A percentile compares a stretch with the other conserved stretches of the same genome.
Conservation (phyloP, 805 yeast species). For the Nakazawaea ambrosiae region DNA sequence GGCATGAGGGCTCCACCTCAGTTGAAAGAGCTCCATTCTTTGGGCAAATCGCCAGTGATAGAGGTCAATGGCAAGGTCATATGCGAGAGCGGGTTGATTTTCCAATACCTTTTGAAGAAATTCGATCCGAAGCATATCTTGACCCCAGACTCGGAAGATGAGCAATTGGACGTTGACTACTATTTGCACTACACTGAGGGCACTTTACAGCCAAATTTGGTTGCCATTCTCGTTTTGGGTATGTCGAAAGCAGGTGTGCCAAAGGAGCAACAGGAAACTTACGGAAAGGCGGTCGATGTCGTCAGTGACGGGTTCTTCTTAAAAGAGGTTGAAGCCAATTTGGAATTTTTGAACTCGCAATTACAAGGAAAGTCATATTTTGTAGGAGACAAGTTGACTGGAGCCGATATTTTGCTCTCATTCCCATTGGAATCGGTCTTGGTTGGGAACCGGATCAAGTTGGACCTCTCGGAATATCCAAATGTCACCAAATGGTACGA, state of each 20-base stretch:
- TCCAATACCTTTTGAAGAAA: constrained; percentile 41
- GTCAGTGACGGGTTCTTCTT: constrained; percentile 41
- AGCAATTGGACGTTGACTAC: constrained; percentile 31
- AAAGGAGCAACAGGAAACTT: constrained; percentile 37
- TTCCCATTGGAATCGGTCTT: constrained; percentile 29
- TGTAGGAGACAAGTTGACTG: constrained; percentile 43
- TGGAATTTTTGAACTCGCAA: constrained; percentile 32
- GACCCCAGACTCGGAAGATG: constrained; percentile 33
- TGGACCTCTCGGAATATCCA: constrained; percentile 4
- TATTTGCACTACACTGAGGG: constrained; percentile 55
- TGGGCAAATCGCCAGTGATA: constrained; percentile 59
- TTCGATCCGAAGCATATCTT: constrained; percentile 38
- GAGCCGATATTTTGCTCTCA: constrained; percentile 47
- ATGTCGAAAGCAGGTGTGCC: constrained; percentile 38
- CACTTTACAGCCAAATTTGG: constrained; percentile 42
- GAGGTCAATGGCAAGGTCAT: constrained; percentile 31
- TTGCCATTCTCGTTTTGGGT: constrained; percentile 20
- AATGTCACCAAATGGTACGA: constrained; percentile 4
- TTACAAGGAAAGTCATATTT: constrained; percentile 22
- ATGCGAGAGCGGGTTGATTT: constrained; percentile 57
- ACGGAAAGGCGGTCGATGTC: constrained; percentile 34
- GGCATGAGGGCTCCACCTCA: constrained; percentile 43
- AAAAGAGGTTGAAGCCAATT: constrained; percentile 35
- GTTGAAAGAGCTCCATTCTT: constrained; percentile 46
- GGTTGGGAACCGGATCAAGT: background rate